Percentiles rank a stretch among this genome's conserved stretches.
phyloP scores from a whole-genome alignment of 352 stramenopile species.

The Globisporangium abappressorium region DNA sequence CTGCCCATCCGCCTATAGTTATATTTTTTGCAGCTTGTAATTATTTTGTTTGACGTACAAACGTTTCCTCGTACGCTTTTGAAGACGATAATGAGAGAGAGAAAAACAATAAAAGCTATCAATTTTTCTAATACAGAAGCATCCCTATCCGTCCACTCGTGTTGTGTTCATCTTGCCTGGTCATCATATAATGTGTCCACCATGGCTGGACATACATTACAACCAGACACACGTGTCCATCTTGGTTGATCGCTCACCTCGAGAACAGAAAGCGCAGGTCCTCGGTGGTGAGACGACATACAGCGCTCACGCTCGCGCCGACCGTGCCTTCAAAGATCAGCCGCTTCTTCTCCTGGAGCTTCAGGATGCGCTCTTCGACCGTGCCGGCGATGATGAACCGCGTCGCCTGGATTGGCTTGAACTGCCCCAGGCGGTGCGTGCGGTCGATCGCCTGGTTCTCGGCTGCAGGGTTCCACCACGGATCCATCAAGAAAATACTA shows the following conservation, averaged over 20 bases:
- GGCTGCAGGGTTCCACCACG: constrained; percentile 98
- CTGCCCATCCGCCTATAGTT: not conserved
- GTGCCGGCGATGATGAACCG: constrained; percentile 98
- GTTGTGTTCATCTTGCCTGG: not conserved
- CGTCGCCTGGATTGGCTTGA: constrained; percentile 95
- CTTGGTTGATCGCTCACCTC: constrained; percentile 16
- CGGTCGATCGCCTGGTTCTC: constrained; percentile 96
- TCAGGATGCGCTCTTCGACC: constrained; percentile 98
- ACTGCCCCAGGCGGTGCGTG: constrained; percentile 97
- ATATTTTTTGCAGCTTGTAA: constrained; percentile 2
- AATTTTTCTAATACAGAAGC: not conserved
- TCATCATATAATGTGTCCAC: not conserved
- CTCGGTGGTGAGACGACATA: constrained; percentile 92
- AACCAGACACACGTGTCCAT: not conserved
- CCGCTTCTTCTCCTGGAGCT: constrained; percentile 92
- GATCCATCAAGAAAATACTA: constrained; percentile 96
- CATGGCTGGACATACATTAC: not conserved
- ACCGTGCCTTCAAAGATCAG: constrained; percentile 99
- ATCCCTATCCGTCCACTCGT: not conserved
- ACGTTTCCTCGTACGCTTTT: not conserved
- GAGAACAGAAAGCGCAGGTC: constrained; percentile 93
- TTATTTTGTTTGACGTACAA: not conserved
- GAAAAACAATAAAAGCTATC: not conserved
- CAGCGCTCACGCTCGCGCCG: constrained; percentile 85
- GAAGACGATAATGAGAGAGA: not conserved